Conservation (phyloP, 2,329 filamentous ascomycete genomes). For the Paecilomyces niveus region DNA sequence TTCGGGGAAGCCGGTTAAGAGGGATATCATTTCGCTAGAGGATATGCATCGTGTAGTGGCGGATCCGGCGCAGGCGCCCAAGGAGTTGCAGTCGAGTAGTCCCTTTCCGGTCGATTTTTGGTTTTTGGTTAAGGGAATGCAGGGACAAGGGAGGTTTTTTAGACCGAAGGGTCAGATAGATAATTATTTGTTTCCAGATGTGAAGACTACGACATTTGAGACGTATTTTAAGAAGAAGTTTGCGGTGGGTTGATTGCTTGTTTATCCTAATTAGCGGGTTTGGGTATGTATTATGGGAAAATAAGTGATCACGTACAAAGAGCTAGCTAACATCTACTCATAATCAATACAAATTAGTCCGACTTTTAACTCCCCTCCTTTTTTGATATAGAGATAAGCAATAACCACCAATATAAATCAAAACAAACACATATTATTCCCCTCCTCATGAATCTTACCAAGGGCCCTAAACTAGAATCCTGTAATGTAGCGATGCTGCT, state of each 20-base stretch:
- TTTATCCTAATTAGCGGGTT: no score
- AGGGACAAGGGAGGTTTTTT: conserved; percentile 14
- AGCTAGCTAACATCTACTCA: no score
- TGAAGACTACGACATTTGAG: conserved; percentile 4
- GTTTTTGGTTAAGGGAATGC: conserved; percentile 16
- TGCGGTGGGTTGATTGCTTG: neutral
- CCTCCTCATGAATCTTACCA: no score
- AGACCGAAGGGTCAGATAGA: conserved; percentile 13
- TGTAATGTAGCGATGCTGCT: conserved; percentile 49
- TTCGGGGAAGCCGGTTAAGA: conserved; percentile 11
- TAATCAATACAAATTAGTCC: no score
- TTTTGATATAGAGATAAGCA: neutral
- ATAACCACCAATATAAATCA: neutral
- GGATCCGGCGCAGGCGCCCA: conserved; percentile 7
- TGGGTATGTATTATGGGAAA: neutral
- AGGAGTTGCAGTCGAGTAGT: conserved; percentile 8
- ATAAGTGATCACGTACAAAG: no score
- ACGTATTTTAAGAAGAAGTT: conserved; percentile 6
- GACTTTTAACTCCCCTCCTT: no score
- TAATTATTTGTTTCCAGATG: conserved; percentile 9
- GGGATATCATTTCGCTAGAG: conserved; percentile 5
- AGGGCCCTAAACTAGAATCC: conserved; percentile 19
- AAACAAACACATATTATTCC: neutral
- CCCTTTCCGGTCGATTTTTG: conserved; percentile 17
- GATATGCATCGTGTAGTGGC: conserved; percentile 12